Conservation (phyloP, 2,329 filamentous ascomycete species). For the Sporothrix inflata region DNA sequence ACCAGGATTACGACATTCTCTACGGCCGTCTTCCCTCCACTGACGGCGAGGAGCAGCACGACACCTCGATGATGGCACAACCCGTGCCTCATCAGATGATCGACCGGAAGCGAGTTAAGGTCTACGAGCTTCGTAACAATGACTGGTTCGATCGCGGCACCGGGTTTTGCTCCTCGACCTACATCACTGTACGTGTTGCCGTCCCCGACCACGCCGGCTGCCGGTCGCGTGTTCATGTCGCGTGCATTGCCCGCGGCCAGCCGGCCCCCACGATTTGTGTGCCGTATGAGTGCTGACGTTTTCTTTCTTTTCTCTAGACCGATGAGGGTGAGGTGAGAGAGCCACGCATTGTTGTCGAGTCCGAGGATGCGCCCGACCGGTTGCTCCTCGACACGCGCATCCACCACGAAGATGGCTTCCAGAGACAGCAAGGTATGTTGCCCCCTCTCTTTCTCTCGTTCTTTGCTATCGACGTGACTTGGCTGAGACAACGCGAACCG, state of each 20-base stretch:
- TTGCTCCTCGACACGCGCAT: conserved; percentile 88
- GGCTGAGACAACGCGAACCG: conserved; percentile 27
- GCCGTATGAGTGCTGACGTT: conserved; percentile 37
- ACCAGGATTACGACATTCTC: conserved; percentile 62
- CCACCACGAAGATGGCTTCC: conserved; percentile 91
- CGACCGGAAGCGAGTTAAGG: conserved; percentile 85
- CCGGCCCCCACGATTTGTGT: too few relatives aligned
- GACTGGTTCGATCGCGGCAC: conserved; percentile 99
- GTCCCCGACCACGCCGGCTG: background rate
- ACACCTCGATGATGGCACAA: conserved; percentile 73
- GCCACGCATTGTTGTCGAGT: conserved; percentile 85
- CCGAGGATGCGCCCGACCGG: conserved; percentile 85
- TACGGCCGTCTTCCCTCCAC: conserved; percentile 50
- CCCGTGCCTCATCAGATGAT: conserved; percentile 68
- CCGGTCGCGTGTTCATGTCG: conserved; percentile 15
- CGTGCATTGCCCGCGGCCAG: conserved; percentile 8
- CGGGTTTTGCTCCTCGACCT: conserved; percentile 85
- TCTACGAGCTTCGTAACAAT: conserved; percentile 97
- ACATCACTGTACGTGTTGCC: conserved; percentile 65
- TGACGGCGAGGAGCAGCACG: conserved; percentile 55
- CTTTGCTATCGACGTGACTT: too few relatives aligned
- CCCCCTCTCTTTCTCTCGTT: conserved; percentile 32
- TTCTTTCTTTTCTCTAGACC: conserved; percentile 20
- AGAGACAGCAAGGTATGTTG: conserved; percentile 88
- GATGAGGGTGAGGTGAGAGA: conserved; percentile 67